Conservation (phyloP, 148 eudicot species). For the Chenopodium berlandieri region DNA sequence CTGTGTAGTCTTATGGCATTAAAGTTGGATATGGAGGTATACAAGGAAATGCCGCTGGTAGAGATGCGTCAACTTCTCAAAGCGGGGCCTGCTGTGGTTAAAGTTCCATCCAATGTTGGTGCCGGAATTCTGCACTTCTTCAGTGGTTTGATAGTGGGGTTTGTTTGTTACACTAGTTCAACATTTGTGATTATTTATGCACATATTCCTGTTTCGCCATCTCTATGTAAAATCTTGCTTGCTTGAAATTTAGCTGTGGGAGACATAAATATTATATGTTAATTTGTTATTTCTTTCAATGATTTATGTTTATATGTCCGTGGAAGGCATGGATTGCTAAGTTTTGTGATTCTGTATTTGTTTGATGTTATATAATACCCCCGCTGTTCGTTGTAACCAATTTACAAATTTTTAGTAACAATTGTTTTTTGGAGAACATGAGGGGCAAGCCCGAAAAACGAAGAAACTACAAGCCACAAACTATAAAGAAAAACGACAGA, state of each 20-base stretch:
- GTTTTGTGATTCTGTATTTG: too few species aligned
- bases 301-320: not conserved
- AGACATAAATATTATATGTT: not conserved
- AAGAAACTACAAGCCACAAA: too few species aligned
- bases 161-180: not conserved
- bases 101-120: not conserved
- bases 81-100: slow-evolving; percentile 75
- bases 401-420: too few species aligned
- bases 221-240: not conserved
- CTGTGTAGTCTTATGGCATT: slow-evolving; percentile 77
- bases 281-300: slow-evolving; percentile 4
- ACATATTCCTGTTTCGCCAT: not conserved
- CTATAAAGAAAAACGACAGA: too few species aligned
- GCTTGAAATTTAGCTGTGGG: slow-evolving; percentile 11
- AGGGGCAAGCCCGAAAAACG: too few species aligned
- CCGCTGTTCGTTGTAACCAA: too few species aligned
- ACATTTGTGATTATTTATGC: slow-evolving; percentile 1
- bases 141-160: slow-evolving; percentile 6
- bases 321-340: too few species aligned
- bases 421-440: too few species aligned
- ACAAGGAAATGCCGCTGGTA: slow-evolving; percentile 69
- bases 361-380: too few species aligned
- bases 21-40: slow-evolving; percentile 95
- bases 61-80: slow-evolving; percentile 71
- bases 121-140: not conserved